Evolutionary conservation across 2,329 filamentous ascomycete species (phyloP), one percentile per base, ranked within the genome.

Genomic region (Incumbomyces lentus): DNA sequence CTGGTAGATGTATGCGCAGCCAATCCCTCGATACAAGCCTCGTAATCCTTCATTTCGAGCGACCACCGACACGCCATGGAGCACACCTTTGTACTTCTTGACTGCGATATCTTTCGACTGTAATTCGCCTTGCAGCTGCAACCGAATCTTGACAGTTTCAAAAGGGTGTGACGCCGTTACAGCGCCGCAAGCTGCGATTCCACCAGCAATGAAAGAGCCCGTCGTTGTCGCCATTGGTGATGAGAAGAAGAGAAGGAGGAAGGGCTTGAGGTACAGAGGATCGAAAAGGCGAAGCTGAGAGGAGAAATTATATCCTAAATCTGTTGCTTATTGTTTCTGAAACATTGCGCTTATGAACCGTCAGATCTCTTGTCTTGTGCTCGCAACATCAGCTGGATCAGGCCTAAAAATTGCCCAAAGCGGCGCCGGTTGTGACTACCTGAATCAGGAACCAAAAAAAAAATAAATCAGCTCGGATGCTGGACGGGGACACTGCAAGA

Each of bases 111-210:
- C 80, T 64, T 89, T 95, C 48, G 82, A 74, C 62, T 95, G 87
- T 46, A 98, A 78, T 67, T 98, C 92, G 66, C 92, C 92, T 67
- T 98, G 92, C 46, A 98, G 68, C 71, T 98, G 92, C 77, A 98
- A 81, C 84, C 89, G 85, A 63, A 96, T 96, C 78, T 98, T 98
- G 64, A 98, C 88, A 11, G 90, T 96, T 70, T 98, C 92, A 70
- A 96, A 96, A 48, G 89, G 89, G 68, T 98, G 92, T 42, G 92
- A 96, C 55, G 93, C 89, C 34, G 90, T 96, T 48, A 98, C 92
- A 55, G 92, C 92, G 62, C 92, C 92, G 69, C 90, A 96, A 55
- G 92, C 92, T 62, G 92, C 92, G 62, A 98, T 85, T 63, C 92
- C 92, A 64, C 92, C 92, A 48, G 92, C 90, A 60, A 96, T 80